Percentiles rank a stretch among this genome's conserved stretches.
These are phyloP conservation scores for Camellia oleifera DNA, from an alignment of 179 eudicot genomes.

Conservation along the genomic window DNA sequence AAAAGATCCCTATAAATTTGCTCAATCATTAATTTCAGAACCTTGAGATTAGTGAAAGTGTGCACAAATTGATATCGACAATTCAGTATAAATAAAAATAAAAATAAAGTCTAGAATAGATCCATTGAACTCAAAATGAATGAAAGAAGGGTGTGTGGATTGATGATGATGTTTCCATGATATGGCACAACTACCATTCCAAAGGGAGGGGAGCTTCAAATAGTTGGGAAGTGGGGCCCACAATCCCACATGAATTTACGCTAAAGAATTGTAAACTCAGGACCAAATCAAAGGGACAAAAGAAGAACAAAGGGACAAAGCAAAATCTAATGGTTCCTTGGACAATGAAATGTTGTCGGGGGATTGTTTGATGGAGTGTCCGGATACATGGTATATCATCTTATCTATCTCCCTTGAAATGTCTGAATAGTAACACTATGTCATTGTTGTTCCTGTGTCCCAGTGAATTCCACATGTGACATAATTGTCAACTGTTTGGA, in stretches of 20 bases:
- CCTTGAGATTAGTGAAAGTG: no score
- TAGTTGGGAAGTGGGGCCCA: not conserved
- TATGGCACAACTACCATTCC: not conserved
- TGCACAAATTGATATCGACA: no score
- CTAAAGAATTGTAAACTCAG: not conserved
- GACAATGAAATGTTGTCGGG: constrained; percentile 12
- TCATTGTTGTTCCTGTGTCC: not conserved
- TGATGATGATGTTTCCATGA: not conserved
- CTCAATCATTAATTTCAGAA: no score
- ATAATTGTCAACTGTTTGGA: no score
- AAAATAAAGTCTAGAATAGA: not conserved
- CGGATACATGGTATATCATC: not conserved
- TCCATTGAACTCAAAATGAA: not conserved
- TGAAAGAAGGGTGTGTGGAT: not conserved
- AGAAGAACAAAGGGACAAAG: constrained; percentile 8
- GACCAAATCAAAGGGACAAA: not conserved
- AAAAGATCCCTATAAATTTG: no score
- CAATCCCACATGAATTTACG: not conserved
- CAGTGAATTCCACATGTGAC: no score
- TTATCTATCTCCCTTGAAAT: not conserved
- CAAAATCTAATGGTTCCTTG: constrained; percentile 1
- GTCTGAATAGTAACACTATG: not conserved
- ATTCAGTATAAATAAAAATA: no score
- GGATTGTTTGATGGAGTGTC: not conserved
- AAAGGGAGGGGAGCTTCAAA: not conserved